phyloP scores from a whole-genome alignment of 305 asterid genomes.

The Fraxinus nigra region DNA sequence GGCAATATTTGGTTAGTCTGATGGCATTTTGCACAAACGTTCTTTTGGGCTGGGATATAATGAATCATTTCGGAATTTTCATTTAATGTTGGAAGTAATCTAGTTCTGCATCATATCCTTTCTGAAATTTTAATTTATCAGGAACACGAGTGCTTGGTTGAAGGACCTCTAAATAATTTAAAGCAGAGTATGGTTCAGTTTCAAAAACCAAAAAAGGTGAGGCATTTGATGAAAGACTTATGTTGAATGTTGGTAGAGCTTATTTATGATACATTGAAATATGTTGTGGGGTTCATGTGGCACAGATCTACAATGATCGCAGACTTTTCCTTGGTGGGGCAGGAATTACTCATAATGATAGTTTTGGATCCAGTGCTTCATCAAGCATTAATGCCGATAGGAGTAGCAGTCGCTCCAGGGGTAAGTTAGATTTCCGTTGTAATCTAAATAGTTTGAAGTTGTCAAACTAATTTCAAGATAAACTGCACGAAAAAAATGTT shows the following conservation, averaged over 20 bases:
- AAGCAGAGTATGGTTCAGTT: slow-evolving; percentile 99
- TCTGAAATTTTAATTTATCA: slow-evolving; percentile 27
- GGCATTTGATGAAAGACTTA: neutral
- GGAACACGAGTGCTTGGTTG: slow-evolving; percentile 99
- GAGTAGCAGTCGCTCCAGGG: slow-evolving; percentile 87
- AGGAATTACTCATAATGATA: slow-evolving; percentile 69
- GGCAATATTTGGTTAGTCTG: neutral
- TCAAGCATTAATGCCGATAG: slow-evolving; percentile 68
- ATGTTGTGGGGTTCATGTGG: slow-evolving; percentile 27
- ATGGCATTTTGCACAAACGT: neutral
- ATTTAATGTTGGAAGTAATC: neutral
- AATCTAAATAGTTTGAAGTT: neutral
- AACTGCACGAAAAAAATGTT: neutral
- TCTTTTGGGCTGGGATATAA: neutral
- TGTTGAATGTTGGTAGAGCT: neutral
- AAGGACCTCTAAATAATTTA: slow-evolving; percentile 94
- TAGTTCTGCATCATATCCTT: neutral
- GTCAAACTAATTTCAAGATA: neutral
- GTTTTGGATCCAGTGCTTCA: slow-evolving; percentile 58
- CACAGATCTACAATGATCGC: slow-evolving; percentile 86
- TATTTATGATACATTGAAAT: slow-evolving; percentile 22
- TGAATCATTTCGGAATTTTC: neutral
- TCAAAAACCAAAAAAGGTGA: slow-evolving; percentile 98
- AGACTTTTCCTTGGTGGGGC: slow-evolving; percentile 91
- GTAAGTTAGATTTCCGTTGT: slow-evolving; percentile 35